A percentile compares a stretch with the other conserved stretches of the same genome.
These are phyloP conservation scores for Trichaptum fuscoviolaceum DNA, from an alignment of 768 basidiomycete species.

Conservation along the genomic window DNA sequence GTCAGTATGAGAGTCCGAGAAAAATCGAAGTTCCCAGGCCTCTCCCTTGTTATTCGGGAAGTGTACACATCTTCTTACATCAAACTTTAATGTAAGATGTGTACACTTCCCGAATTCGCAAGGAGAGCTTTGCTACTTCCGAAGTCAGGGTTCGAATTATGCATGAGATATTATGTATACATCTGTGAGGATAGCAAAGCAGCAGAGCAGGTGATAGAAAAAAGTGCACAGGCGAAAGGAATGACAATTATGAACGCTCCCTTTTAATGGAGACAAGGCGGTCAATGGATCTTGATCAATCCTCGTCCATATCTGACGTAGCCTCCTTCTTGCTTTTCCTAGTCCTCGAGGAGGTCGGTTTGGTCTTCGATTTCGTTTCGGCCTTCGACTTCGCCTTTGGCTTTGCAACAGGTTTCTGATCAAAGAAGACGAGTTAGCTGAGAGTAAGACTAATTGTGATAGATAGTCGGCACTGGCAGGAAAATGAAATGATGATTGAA, in stretches of 20 bases:
- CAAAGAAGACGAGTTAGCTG: conserved; percentile 32
- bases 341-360: conserved; percentile 21
- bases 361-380: conserved; percentile 30
- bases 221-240: neutral
- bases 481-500: neutral
- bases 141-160: neutral
- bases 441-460: conserved; percentile 27
- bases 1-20: too few species aligned
- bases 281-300: neutral
- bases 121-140: neutral
- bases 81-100: too few species aligned
- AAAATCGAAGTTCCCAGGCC: too few species aligned
- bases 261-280: neutral
- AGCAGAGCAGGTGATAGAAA: neutral
- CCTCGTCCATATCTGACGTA: neutral
- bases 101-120: neutral
- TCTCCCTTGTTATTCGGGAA: too few species aligned
- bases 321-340: conserved; percentile 38
- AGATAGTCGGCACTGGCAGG: conserved; percentile 9
- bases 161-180: neutral
- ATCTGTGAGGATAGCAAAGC: neutral
- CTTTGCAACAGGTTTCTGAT: conserved; percentile 29
- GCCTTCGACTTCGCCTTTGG: conserved; percentile 27
- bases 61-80: too few species aligned
- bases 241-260: neutral